These are phyloP conservation scores for Ustilago bromivora DNA, from an alignment of 1,284 basidiomycete genomes.

Conservation along the genomic window DNA sequence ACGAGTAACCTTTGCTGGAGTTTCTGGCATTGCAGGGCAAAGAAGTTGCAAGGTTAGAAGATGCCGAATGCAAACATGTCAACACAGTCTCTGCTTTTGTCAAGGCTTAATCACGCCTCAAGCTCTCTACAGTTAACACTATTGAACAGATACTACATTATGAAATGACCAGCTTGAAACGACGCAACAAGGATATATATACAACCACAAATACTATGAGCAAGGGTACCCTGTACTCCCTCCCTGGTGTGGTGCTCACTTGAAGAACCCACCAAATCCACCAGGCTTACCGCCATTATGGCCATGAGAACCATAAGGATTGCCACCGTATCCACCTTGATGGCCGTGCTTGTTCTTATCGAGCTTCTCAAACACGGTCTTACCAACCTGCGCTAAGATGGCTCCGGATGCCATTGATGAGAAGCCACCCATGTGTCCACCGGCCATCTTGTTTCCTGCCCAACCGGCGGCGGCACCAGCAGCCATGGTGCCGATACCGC, in stretches of 20 bases:
- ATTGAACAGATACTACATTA: background rate
- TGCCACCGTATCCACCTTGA: constrained; percentile 13
- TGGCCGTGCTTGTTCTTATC: constrained; percentile 43
- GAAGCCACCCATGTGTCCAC: constrained; percentile 50
- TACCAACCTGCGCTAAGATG: constrained; percentile 57
- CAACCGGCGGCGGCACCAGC: constrained; percentile 55
- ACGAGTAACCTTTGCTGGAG: background rate
- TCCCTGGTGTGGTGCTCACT: constrained; percentile 5
- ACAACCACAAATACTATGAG: background rate
- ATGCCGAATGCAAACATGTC: constrained; percentile 44
- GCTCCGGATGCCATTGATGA: constrained; percentile 53
- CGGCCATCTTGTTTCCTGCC: constrained; percentile 57
- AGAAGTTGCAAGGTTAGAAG: constrained; percentile 49
- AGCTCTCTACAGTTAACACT: background rate
- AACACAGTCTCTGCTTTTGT: constrained; percentile 39
- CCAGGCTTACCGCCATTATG: constrained; percentile 24
- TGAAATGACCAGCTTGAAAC: background rate
- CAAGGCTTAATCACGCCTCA: constrained; percentile 1
- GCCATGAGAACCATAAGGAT: constrained; percentile 28
- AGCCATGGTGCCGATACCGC: constrained; percentile 63
- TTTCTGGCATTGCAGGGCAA: constrained; percentile 25
- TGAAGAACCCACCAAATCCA: constrained; percentile 42
- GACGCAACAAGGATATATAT: background rate
- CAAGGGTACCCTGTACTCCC: background rate
- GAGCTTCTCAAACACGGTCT: constrained; percentile 53